Conservation (phyloP, 805 yeast species). For the Metschnikowia continentalis region DNA sequence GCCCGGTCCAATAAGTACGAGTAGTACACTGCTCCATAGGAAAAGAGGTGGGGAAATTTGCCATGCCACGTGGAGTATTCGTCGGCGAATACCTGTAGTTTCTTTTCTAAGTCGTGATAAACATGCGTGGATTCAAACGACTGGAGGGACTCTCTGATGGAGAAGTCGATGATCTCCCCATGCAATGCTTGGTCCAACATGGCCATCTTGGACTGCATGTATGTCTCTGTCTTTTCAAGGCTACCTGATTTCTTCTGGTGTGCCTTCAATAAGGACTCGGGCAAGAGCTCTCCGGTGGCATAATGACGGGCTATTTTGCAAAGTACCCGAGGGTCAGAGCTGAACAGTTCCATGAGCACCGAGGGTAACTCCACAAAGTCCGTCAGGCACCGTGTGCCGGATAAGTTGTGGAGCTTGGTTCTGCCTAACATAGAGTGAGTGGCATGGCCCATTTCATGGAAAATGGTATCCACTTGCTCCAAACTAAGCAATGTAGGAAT, state of each 20-base stretch:
- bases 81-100: constrained; percentile 62
- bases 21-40: constrained; percentile 93
- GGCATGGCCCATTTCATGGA: constrained; percentile 99
- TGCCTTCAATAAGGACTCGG: constrained; percentile 44
- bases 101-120: constrained; percentile 62
- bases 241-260: constrained; percentile 50
- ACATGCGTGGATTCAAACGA: constrained; percentile 48
- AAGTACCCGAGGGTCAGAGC: constrained; percentile 74
- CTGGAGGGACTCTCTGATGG: constrained; percentile 9
- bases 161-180: constrained; percentile 35
- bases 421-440: constrained; percentile 96
- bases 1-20: constrained; percentile 90
- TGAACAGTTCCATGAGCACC: constrained; percentile 92
- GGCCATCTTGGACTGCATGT: constrained; percentile 87
- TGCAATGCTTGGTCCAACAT: constrained; percentile 81
- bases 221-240: constrained; percentile 68
- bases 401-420: constrained; percentile 82
- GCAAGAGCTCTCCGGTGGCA: constrained; percentile 59
- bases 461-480: constrained; percentile 85
- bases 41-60: constrained; percentile 85
- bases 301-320: constrained; percentile 68
- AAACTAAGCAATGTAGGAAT: constrained; percentile 57
- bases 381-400: constrained; percentile 93
- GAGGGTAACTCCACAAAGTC: constrained; percentile 97
- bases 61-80: constrained; percentile 84